These are phyloP conservation scores for Spinellus fusiger DNA, from an alignment of 192 early-diverging fungal genomes.

Conservation along the genomic window DNA sequence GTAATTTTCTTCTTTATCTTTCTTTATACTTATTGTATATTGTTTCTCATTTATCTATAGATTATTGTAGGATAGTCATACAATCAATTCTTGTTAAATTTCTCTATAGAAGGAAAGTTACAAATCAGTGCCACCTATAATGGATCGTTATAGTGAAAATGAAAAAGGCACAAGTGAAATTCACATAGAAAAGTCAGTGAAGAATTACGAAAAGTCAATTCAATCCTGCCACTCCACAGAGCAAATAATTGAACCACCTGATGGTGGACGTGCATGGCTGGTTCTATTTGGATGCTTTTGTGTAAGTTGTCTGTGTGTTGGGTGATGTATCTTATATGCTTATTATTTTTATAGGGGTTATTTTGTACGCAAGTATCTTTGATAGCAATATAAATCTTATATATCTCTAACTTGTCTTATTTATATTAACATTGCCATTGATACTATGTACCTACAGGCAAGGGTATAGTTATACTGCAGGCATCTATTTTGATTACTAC, in stretches of 20 bases:
- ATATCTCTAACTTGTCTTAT: background rate
- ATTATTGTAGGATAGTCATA: too few relatives aligned
- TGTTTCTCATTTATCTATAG: too few relatives aligned
- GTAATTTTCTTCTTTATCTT: too few relatives aligned
- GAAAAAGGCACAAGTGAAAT: background rate
- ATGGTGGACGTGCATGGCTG: constrained; percentile 16
- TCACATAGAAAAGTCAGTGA: background rate
- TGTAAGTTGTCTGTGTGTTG: constrained; percentile 3
- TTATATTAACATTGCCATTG: too few relatives aligned
- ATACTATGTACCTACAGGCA: background rate
- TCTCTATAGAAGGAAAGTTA: too few relatives aligned
- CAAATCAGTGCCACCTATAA: too few relatives aligned
- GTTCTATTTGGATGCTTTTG: constrained; percentile 21
- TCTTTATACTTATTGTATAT: too few relatives aligned
- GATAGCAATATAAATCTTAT: background rate
- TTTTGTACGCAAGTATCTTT: constrained; percentile 13
- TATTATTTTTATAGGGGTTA: constrained; percentile 8
- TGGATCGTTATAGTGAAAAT: too few relatives aligned
- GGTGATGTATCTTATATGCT: background rate
- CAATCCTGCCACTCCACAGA: background rate
- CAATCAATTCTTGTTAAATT: too few relatives aligned
- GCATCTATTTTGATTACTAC: constrained; percentile 15
- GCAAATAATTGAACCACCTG: constrained; percentile 3
- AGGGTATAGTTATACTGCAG: constrained; percentile 2
- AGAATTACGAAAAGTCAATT: background rate